Base-by-base conservation (phyloP, 495 filamentous ascomycete genomes). In the Lasiosphaeria miniovina region DNA sequence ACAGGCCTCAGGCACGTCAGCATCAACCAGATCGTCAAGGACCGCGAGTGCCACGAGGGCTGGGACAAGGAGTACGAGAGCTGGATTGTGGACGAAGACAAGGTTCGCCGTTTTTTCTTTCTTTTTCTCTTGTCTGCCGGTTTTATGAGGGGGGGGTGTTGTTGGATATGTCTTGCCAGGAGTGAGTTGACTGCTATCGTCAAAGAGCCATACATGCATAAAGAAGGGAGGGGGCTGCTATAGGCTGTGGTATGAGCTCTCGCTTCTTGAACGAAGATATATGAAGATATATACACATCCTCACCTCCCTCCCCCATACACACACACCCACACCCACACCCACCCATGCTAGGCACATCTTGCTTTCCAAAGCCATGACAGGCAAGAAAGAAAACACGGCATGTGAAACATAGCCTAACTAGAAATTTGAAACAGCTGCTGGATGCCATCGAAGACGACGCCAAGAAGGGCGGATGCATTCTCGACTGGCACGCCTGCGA, bases 401-500 rank as follows among this genome's bases (percentile, higher is more conserved):
- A 24, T 24, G 24, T 24, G 24, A 24, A n/a, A 6, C n/a, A 55
- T 40, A 2, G 32, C 0, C n/a, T 45, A 11, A 36, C 32, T 31
- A 6, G 12, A 56, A 24, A 59, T 6, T 36, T 36, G 53, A 17
- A 41, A 49, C 68, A 96, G 90, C 77, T 98, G 14, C 80, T 98
- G 36, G 94, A 98, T 70, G 82, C 87, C 14, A 87, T 98, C 56
- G 94, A 98, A 75, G 83, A 91, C 52, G 86, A 91, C 57, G 81
- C 90, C 54, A 82, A 86, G 61, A 71, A 82, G 33, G 95, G 95
- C 60, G 95, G 95, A 14, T 89, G 85, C 70, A 84, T 99, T 68
- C 90, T 99, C 63, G 95, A 99, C 74, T 99, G 93, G 94, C 94
- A 99, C 73, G 93, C 91, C 0, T 97, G 93, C 75, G 95, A 99